These are phyloP conservation scores for Emmonsiellopsis sp. DNA, from an alignment of 2,329 filamentous ascomycete genomes.

Conservation along the genomic window DNA sequence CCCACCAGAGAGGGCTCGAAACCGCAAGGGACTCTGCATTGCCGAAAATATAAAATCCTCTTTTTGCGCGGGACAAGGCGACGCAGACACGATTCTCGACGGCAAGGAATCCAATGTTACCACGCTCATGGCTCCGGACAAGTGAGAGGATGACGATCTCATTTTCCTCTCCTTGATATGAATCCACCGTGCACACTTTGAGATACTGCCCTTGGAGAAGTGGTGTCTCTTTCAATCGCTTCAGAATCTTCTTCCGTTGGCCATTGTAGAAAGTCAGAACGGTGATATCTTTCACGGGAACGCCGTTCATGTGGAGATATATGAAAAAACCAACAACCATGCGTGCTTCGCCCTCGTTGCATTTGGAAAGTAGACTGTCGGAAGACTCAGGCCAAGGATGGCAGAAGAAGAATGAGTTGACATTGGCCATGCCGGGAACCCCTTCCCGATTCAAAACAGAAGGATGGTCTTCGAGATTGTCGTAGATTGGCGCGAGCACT, in stretches of 20 bases:
- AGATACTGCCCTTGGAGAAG: constrained; percentile 37
- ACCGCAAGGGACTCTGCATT: constrained; percentile 50
- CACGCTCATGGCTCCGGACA: constrained; percentile 55
- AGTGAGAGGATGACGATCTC: constrained; percentile 72
- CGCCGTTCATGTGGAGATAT: constrained; percentile 62
- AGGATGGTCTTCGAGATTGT: constrained; percentile 47
- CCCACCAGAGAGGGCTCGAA: constrained; percentile 41
- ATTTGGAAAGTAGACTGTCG: constrained; percentile 55
- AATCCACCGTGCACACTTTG: constrained; percentile 73
- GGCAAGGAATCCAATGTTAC: constrained; percentile 62
- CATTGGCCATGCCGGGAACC: constrained; percentile 54
- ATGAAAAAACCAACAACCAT: constrained; percentile 66
- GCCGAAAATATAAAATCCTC: constrained; percentile 78
- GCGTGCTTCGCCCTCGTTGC: constrained; percentile 61
- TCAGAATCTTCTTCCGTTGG: constrained; percentile 58
- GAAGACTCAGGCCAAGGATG: constrained; percentile 57
- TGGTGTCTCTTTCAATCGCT: constrained; percentile 30
- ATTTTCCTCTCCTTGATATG: constrained; percentile 87
- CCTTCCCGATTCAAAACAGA: constrained; percentile 45
- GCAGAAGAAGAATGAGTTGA: constrained; percentile 52
- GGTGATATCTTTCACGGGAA: constrained; percentile 55
- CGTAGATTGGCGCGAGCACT: constrained; percentile 54
- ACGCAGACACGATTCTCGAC: constrained; percentile 56
- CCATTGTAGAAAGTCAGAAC: constrained; percentile 83
- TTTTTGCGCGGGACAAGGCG: constrained; percentile 59